Conservation (phyloP, 257 asterid genomes). For the Solanum habrochaites region DNA sequence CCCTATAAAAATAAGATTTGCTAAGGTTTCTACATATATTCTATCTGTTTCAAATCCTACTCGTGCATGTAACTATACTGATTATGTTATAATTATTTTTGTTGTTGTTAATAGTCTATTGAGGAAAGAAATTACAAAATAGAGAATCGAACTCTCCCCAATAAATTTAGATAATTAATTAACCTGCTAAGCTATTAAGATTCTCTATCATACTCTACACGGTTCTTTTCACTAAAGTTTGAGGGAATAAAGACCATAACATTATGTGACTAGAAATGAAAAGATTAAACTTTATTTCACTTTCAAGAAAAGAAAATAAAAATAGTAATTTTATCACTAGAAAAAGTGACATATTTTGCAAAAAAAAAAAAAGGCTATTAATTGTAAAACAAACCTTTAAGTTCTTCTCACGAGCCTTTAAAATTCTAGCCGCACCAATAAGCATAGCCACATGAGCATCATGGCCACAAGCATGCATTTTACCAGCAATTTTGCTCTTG, state of each 20-base stretch:
- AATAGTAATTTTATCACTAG: not conserved
- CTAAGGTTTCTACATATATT: too few species aligned
- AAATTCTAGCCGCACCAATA: conserved; percentile 52
- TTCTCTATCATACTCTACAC: not conserved
- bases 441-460: conserved; percentile 79
- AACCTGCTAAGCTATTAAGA: not conserved
- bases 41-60: not conserved
- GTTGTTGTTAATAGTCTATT: too few species aligned
- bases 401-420: conserved; percentile 38
- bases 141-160: not conserved
- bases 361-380: not conserved
- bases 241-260: not conserved
- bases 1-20: too few species aligned
- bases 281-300: not conserved
- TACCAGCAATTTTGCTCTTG: conserved; percentile 52
- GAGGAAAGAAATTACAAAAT: too few species aligned
- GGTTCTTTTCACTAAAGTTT: not conserved
- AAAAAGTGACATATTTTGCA: not conserved
- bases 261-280: not conserved
- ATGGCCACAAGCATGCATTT: conserved; percentile 81
- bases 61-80: not conserved
- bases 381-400: conserved; percentile 34
- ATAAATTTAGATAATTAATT: too few species aligned
- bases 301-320: not conserved
- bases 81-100: too few species aligned